These are phyloP conservation scores for Fusarium torulosum DNA, from an alignment of 2,329 filamentous ascomycete species.

Conservation along the genomic window DNA sequence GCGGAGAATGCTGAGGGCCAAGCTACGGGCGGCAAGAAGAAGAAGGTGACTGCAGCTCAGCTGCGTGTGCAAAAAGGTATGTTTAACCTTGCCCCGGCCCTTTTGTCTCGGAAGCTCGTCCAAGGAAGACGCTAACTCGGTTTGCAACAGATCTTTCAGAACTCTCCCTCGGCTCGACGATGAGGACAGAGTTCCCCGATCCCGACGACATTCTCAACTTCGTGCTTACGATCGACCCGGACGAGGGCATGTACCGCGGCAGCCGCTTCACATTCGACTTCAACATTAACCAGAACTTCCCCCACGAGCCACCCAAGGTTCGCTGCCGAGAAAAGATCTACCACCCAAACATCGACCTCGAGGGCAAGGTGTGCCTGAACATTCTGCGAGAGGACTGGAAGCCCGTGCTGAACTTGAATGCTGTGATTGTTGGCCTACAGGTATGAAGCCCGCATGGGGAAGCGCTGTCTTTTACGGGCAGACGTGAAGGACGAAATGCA, in stretches of 20 bases:
- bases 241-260: conserved; percentile 89
- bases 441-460: conserved; percentile 56
- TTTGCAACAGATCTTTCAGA: conserved; percentile 77
- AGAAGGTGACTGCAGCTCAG: conserved; percentile 98
- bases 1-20: conserved; percentile 84
- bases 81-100: conserved; percentile 2
- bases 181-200: conserved; percentile 85
- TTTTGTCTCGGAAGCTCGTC: not conserved
- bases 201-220: conserved; percentile 90
- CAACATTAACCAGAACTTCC: conserved; percentile 93
- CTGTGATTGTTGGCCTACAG: conserved; percentile 94
- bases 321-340: conserved; percentile 98
- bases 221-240: conserved; percentile 82
- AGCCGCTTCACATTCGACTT: conserved; percentile 92
- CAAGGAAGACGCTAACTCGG: conserved; percentile 19
- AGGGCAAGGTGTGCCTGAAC: conserved; percentile 98
- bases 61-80: conserved; percentile 95
- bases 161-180: conserved; percentile 81
- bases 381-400: conserved; percentile 99
- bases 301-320: conserved; percentile 97
- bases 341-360: conserved; percentile 97
- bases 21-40: conserved; percentile 84
- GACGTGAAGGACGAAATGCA: conserved; percentile 1
- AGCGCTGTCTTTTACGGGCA: not conserved
- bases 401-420: conserved; percentile 95